These are phyloP conservation scores for Cochlearia excelsa DNA, from an alignment of 345 rosid species.

Conservation along the genomic window DNA sequence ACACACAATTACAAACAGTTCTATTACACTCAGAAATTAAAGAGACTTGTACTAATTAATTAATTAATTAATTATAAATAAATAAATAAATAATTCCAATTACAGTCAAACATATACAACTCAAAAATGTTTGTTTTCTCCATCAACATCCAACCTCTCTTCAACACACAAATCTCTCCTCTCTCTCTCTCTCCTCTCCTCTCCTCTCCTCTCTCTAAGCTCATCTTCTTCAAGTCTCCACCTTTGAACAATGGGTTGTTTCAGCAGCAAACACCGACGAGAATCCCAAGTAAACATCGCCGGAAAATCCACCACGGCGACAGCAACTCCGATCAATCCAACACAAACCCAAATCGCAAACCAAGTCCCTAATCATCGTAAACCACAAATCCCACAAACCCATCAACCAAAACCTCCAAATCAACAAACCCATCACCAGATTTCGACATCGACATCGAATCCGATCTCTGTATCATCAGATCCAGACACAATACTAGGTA, in stretches of 20 bases:
- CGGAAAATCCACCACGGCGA: slow-evolving; percentile 13
- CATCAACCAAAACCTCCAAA: slow-evolving; percentile 25
- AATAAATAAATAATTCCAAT: not conserved
- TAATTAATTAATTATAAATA: too few relatives aligned
- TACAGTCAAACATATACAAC: slow-evolving; percentile 27
- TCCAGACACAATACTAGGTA: slow-evolving; percentile 24
- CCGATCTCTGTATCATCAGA: slow-evolving; percentile 23
- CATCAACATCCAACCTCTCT: not conserved
- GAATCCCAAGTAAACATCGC: slow-evolving; percentile 30
- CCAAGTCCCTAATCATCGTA: slow-evolving; percentile 28
- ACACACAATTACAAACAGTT: slow-evolving; percentile 5
- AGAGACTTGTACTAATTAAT: too few relatives aligned
- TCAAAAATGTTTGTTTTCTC: not conserved
- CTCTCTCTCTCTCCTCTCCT: too few relatives aligned
- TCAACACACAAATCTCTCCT: not conserved
- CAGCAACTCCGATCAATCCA: slow-evolving; percentile 24
- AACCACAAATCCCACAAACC: slow-evolving; percentile 28
- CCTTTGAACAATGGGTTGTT: slow-evolving; percentile 54
- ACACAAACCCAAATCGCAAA: slow-evolving; percentile 32
- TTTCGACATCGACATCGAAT: slow-evolving; percentile 15
- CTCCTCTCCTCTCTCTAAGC: not conserved
- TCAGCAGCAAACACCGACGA: slow-evolving; percentile 42
- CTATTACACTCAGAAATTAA: slow-evolving; percentile 11
- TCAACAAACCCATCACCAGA: slow-evolving; percentile 7
- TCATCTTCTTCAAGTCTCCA: slow-evolving; percentile 5